These are phyloP conservation scores for Euphorbia celastroides DNA, from an alignment of 441 rosid species.

Conservation along the genomic window DNA sequence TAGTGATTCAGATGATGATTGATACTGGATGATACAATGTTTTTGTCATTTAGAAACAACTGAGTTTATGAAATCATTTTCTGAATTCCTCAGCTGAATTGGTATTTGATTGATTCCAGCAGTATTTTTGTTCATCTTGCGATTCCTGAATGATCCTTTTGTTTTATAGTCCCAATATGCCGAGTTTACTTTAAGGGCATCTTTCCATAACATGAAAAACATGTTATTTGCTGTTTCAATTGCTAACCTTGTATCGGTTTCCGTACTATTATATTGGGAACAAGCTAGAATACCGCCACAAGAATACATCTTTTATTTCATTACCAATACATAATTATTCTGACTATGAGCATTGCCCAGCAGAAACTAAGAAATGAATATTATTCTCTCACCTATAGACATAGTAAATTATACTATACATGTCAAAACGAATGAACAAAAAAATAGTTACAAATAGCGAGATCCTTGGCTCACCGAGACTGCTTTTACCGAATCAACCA, in stretches of 20 bases:
- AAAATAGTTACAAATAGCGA: background rate
- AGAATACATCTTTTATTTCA: background rate
- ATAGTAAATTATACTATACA: constrained; percentile 27
- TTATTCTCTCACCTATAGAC: constrained; percentile 19
- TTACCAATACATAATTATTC: constrained; percentile 15
- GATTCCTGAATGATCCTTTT: background rate
- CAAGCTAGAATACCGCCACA: constrained; percentile 1
- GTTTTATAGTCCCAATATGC: no score
- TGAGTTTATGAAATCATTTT: background rate
- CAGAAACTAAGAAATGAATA: constrained; percentile 5
- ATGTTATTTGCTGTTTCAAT: background rate
- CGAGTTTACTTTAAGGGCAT: no score
- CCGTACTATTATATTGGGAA: background rate
- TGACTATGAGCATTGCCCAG: constrained; percentile 17
- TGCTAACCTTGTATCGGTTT: no score
- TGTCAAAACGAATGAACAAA: constrained; percentile 11
- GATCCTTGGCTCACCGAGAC: constrained; percentile 3
- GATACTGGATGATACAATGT: constrained; percentile 10
- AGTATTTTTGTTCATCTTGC: background rate
- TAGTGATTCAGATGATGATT: constrained; percentile 60
- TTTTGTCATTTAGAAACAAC: background rate
- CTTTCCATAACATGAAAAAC: no score
- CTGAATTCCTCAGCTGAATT: background rate
- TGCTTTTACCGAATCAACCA: constrained; percentile 5
- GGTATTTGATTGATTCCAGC: background rate